A percentile compares a stretch with the other conserved stretches of the same genome.
Conservation (phyloP, 2,329 filamentous ascomycete genomes). For the Biscogniauxia sp. region DNA sequence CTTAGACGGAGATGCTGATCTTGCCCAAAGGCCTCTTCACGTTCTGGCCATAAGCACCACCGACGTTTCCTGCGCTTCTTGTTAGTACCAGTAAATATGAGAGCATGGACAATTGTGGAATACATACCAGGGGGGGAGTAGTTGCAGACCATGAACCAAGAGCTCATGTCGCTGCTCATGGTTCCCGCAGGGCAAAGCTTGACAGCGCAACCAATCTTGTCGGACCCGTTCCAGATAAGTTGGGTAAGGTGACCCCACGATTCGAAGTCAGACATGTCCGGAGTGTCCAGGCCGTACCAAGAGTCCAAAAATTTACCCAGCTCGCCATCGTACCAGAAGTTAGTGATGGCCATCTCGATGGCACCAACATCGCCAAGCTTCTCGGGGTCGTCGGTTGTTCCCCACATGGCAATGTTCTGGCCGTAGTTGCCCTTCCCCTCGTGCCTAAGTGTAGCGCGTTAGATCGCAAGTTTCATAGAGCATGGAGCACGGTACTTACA, state of each 20-base stretch:
- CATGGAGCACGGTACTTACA: slow-evolving; percentile 51
- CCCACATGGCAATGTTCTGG: slow-evolving; percentile 81
- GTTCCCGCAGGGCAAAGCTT: slow-evolving; percentile 52
- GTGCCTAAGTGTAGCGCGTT: slow-evolving; percentile 43
- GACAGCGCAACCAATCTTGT: slow-evolving; percentile 61
- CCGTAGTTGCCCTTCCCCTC: slow-evolving; percentile 68
- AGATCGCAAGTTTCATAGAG: not conserved
- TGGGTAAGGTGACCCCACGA: slow-evolving; percentile 74
- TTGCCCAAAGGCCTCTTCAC: slow-evolving; percentile 43
- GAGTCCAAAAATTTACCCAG: slow-evolving; percentile 51
- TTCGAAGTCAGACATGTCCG: slow-evolving; percentile 61
- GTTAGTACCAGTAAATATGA: not conserved
- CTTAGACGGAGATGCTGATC: slow-evolving; percentile 27
- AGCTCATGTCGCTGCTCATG: slow-evolving; percentile 45
- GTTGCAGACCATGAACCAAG: slow-evolving; percentile 87
- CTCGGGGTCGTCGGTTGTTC: slow-evolving; percentile 36
- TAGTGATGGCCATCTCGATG: slow-evolving; percentile 67
- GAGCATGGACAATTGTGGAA: not conserved
- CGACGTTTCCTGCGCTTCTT: slow-evolving; percentile 47
- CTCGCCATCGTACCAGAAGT: slow-evolving; percentile 89
- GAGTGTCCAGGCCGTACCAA: slow-evolving; percentile 59
- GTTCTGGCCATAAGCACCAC: slow-evolving; percentile 49
- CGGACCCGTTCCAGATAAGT: slow-evolving; percentile 67
- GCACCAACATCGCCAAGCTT: slow-evolving; percentile 51
- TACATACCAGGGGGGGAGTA: slow-evolving; percentile 70